Evolutionary conservation across 805 yeast species (phyloP).

Genomic region (Kuraishia borneana): DNA sequence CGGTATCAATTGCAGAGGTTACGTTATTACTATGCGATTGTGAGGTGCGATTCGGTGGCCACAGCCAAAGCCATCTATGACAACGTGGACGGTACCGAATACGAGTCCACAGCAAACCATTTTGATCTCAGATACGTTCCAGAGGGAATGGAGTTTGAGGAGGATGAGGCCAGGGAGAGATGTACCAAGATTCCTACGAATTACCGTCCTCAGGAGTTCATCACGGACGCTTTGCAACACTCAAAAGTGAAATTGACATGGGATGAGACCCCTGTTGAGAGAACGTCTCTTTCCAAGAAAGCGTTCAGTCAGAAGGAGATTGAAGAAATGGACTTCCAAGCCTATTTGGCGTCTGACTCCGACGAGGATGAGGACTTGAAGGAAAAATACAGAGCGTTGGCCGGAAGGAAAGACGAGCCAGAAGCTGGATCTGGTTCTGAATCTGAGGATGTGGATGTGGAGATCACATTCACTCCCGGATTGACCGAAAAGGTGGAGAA

Average conservation of each 20-base stretch:
- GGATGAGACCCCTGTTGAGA: slow-evolving; percentile 96
- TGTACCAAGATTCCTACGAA: slow-evolving; percentile 64
- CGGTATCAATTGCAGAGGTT: slow-evolving; percentile 87
- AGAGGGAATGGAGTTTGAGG: slow-evolving; percentile 78
- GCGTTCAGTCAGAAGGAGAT: slow-evolving; percentile 83
- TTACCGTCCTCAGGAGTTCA: slow-evolving; percentile 72
- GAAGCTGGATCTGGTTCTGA: slow-evolving; percentile 26
- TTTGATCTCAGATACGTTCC: slow-evolving; percentile 92
- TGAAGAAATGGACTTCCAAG: slow-evolving; percentile 84
- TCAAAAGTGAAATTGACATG: slow-evolving; percentile 94
- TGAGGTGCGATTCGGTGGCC: slow-evolving; percentile 60
- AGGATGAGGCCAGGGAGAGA: slow-evolving; percentile 57
- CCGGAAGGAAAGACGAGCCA: slow-evolving; percentile 5
- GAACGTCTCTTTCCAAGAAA: slow-evolving; percentile 62
- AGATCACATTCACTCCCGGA: slow-evolving; percentile 91
- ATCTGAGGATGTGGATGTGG: slow-evolving; percentile 72
- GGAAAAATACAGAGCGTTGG: slow-evolving; percentile 50
- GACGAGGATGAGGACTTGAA: slow-evolving; percentile 44
- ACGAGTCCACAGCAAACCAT: slow-evolving; percentile 88
- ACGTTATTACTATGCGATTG: slow-evolving; percentile 88
- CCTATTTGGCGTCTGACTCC: slow-evolving; percentile 76
- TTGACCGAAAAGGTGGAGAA: slow-evolving; percentile 34
- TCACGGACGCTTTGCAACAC: slow-evolving; percentile 92
- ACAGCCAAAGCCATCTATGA: slow-evolving; percentile 73
- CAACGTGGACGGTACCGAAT: slow-evolving; percentile 91